These are phyloP conservation scores for Fraxinus latifolia DNA, from an alignment of 305 asterid genomes.

Conservation along the genomic window DNA sequence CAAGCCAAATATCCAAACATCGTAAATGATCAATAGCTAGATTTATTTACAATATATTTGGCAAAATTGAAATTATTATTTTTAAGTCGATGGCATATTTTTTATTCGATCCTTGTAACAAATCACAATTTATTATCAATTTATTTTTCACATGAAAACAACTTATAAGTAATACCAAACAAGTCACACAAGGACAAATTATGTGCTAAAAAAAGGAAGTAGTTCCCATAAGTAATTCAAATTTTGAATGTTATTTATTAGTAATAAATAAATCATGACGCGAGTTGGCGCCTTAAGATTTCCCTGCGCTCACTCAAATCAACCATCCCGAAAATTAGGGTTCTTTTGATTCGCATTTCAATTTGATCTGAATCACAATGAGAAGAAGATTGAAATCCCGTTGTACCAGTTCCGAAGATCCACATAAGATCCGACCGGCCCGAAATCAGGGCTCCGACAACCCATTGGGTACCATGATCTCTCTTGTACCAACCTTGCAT, in stretches of 20 bases:
- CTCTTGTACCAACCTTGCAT: not conserved
- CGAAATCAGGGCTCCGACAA: conserved; percentile 31
- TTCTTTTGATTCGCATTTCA: conserved; percentile 7
- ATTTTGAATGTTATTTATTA: too few relatives aligned
- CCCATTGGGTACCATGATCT: conserved; percentile 32
- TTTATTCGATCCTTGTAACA: too few relatives aligned
- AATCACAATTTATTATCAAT: too few relatives aligned
- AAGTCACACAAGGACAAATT: not conserved
- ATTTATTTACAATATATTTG: too few relatives aligned
- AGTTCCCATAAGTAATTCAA: too few relatives aligned
- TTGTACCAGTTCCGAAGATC: conserved; percentile 6
- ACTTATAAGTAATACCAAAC: too few relatives aligned
- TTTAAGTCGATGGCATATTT: too few relatives aligned
- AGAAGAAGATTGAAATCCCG: conserved; percentile 29
- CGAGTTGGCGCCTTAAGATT: conserved; percentile 28
- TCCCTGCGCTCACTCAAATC: not conserved
- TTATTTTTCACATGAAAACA: too few relatives aligned
- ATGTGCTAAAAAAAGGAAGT: too few relatives aligned
- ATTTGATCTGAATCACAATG: conserved; percentile 21
- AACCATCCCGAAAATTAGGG: conserved; percentile 18
- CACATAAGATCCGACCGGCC: conserved; percentile 18
- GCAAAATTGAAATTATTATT: too few relatives aligned
- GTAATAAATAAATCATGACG: not conserved
- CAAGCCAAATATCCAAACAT: too few relatives aligned
- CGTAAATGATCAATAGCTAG: too few relatives aligned